A percentile compares a stretch with the other conserved stretches of the same genome.
These are phyloP conservation scores for Helianthus tuberosus DNA, from an alignment of 129 eudicot genomes.

Conservation along the genomic window DNA sequence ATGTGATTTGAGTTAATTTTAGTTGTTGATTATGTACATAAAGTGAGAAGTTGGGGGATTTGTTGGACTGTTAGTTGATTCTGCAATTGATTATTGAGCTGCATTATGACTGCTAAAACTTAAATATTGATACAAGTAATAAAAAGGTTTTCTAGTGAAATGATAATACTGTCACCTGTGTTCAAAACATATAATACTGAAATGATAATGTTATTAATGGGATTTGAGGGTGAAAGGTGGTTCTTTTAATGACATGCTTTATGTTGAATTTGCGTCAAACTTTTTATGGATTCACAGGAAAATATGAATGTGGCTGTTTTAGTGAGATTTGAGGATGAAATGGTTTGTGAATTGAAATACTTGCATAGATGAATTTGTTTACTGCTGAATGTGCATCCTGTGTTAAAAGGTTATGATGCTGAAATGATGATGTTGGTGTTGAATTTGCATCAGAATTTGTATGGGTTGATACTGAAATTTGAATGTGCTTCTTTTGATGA, in stretches of 20 bases:
- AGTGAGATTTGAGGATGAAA: too few relatives aligned
- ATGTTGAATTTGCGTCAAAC: too few relatives aligned
- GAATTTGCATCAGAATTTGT: too few relatives aligned
- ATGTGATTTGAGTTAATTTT: not conserved
- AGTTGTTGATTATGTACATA: conserved; percentile 2
- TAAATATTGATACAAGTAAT: not conserved
- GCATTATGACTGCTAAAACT: conserved; percentile 23
- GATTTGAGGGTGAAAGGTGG: too few relatives aligned
- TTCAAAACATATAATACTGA: not conserved
- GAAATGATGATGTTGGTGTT: too few relatives aligned
- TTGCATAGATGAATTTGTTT: not conserved
- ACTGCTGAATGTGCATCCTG: conserved; percentile 17
- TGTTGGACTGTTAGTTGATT: conserved; percentile 18
- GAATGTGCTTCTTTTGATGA: not conserved
- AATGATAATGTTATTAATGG: not conserved
- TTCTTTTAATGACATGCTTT: too few relatives aligned
- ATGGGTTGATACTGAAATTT: not conserved
- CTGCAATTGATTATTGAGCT: conserved; percentile 12
- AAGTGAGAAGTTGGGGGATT: conserved; percentile 29
- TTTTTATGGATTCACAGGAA: too few relatives aligned
- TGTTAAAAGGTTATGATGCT: too few relatives aligned
- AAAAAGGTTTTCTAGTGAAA: not conserved
- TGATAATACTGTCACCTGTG: not conserved
- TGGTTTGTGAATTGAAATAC: too few relatives aligned
- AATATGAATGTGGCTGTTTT: too few relatives aligned